Evolutionary conservation across 1,139 yeast genomes (phyloP).

Genomic region (Meyerozyma athensensis): DNA sequence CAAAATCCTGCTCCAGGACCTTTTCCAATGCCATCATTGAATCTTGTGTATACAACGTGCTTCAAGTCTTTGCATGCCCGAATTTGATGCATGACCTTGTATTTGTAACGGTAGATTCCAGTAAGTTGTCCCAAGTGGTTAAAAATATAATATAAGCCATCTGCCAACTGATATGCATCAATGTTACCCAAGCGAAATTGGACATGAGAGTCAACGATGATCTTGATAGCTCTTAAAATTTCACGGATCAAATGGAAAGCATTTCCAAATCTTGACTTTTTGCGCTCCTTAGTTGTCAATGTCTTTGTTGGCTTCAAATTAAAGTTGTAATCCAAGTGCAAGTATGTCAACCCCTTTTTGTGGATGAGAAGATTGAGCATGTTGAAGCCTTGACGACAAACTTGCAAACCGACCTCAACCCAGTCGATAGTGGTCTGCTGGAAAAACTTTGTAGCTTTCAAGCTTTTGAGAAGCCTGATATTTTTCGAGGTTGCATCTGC

Average conservation of each 20-base stretch:
- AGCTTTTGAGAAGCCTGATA: conserved; percentile 57
- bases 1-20: conserved; percentile 99
- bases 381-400: conserved; percentile 89
- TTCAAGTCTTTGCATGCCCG: conserved; percentile 93
- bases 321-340: conserved; percentile 93
- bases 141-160: conserved; percentile 83
- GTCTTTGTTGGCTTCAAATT: conserved; percentile 96
- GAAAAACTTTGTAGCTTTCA: conserved; percentile 79
- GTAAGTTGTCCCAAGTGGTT: conserved; percentile 95
- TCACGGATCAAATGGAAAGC: conserved; percentile 94
- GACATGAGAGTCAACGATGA: conserved; percentile 90
- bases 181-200: conserved; percentile 86
- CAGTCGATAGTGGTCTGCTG: conserved; percentile 92
- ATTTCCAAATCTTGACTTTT: conserved; percentile 92
- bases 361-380: conserved; percentile 90
- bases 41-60: conserved; percentile 80
- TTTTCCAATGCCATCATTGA: conserved; percentile 80
- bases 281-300: conserved; percentile 91
- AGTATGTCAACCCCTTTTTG: conserved; percentile 83
- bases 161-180: conserved; percentile 92
- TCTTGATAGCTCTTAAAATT: conserved; percentile 71
- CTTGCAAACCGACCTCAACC: conserved; percentile 97
- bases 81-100: conserved; percentile 97
- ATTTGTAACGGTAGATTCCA: conserved; percentile 94
- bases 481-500: conserved; percentile 39